These are phyloP conservation scores for Colletotrichum karsti DNA, from an alignment of 2,329 filamentous ascomycete genomes.

Conservation along the genomic window DNA sequence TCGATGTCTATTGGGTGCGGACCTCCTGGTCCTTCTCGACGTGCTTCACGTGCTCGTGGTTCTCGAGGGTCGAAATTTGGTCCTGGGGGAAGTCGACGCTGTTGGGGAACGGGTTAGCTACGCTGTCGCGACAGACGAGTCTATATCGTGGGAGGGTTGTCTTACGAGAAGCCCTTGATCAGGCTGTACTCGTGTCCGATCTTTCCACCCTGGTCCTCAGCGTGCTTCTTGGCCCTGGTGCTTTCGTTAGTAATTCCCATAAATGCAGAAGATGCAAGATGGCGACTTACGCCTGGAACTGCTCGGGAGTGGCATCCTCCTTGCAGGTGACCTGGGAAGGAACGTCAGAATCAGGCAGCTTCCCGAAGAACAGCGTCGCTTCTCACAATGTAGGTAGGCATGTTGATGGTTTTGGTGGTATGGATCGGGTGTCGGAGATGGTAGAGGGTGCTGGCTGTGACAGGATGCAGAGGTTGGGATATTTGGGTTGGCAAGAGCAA, in stretches of 20 bases:
- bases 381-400: constrained; percentile 66
- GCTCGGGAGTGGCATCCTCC: constrained; percentile 68
- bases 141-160: constrained; percentile 31
- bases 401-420: constrained; percentile 40
- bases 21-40: constrained; percentile 81
- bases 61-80: constrained; percentile 70
- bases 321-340: constrained; percentile 79
- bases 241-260: no score
- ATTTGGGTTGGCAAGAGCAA: neutral
- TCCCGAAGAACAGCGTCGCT: no score
- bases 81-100: constrained; percentile 80
- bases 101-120: neutral
- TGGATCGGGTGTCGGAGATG: neutral
- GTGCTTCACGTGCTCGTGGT: constrained; percentile 74
- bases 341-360: constrained; percentile 27
- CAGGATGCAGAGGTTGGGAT: neutral
- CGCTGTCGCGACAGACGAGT: neutral
- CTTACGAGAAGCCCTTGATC: constrained; percentile 94
- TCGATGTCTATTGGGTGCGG: constrained; percentile 69
- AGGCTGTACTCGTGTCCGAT: constrained; percentile 86
- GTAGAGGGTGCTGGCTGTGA: neutral
- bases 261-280: neutral
- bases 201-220: constrained; percentile 78
- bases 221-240: constrained; percentile 78
- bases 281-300: constrained; percentile 72